Evolutionary conservation across 2,329 filamentous ascomycete species (phyloP), one percentile per base, ranked within the genome.

Genomic region (Epichloe brachyelytri): DNA sequence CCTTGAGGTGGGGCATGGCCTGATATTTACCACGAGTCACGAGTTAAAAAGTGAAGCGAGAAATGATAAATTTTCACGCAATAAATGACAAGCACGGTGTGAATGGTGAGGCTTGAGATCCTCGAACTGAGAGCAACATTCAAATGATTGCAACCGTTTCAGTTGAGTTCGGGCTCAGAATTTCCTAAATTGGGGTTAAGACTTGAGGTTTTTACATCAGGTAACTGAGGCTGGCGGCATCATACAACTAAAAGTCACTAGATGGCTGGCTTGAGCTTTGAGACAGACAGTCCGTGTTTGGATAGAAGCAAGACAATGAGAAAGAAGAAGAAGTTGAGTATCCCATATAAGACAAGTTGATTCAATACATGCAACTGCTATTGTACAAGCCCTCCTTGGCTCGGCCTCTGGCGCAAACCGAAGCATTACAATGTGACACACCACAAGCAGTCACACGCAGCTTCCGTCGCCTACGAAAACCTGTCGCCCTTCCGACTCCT

Each of bases 401-500:
- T 47, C 46, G 15, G 15, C 36, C 17, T 5, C 36, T 39, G 15
- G 46, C n/a, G 36, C 36, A 14, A 7, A 30, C 37, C n/a, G 17
- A 11, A 47, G 20, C n/a, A 33, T 30, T 5, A 39, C 43, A 19
- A 10, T 39, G 20, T 15, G 8, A 33, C 37, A 19, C 2, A 15
- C 15, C 22, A 14, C 11, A 26, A n/a, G 33, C 44, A 48, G 6
- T 48, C 14, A 38, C 26, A 41, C 38, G 26, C 15, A 41, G 22
- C n/a, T 19, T 45, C 4, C 52, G 17, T 20, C 6, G 30, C 34
- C 39, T 65, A 79, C 40, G 86, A 78, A 62, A 98, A 94, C 36
- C 93, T 78, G 71, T 97, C 90, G 3, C 93, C 93, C 66, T 88
- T 94, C 54, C 75, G 79, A 68, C 84, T 85, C 59, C 79, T 73